Evolutionary conservation across 1,139 yeast species (phyloP), one percentile per base, ranked within the genome.

Genomic region (Geotrichum reessii): DNA sequence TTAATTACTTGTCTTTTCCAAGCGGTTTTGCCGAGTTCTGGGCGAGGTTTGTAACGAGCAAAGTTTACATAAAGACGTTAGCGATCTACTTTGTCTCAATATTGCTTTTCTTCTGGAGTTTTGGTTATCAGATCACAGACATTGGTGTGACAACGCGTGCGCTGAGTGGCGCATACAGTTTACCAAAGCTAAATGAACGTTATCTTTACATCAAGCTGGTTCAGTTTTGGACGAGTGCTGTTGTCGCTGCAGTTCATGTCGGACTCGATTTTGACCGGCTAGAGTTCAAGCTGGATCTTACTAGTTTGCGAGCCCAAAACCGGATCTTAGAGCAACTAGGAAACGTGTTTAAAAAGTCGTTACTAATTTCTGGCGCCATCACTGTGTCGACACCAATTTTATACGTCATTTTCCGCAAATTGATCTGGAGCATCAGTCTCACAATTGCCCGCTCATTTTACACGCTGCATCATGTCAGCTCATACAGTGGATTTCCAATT

Each of bases 181-280:
- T 76, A 60, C 85, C 87, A 0, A 76, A 79, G 56, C 69, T 85
- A 57, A 87, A 85, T 66, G 93, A 86, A 67, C 77, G 79, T 60
- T 82, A 81, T 74, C 78, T 85, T 3, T 85, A 77, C 66, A 78
- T 74, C 65, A 80, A 81, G 78, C 74, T 59, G 12, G 76, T 74
- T 58, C 67, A 77, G 1, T 65, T 78, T 7, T 69, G 76, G 42
- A 63, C 75, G 17, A 82, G 86, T 0, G 50, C 78, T 0, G 58
- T 78, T 9, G 87, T 86, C 67, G 69, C 86, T 4, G 63, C 77
- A 1, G 81, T 81, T 61, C 90, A 84, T 66, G 66, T 82, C 33
- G 67, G 81, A 0, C 76, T 80, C 62, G 91, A 86, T 69, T 77
- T 84, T 64, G 88, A 86, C 69, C 76, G 82, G 60, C 73, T 90